Base-by-base conservation (phyloP, 768 basidiomycete genomes). In the Suillus weaverae region DNA sequence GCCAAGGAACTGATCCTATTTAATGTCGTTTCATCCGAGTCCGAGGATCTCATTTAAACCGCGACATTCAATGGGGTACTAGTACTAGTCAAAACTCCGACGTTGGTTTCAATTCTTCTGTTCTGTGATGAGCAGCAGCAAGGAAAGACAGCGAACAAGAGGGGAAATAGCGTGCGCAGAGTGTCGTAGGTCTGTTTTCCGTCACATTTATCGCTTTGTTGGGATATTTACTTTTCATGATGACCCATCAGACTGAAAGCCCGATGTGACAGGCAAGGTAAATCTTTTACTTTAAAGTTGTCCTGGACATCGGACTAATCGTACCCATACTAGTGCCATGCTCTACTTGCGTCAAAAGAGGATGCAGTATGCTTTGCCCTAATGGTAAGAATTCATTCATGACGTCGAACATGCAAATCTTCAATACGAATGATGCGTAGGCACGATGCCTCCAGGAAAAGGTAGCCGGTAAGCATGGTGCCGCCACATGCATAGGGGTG, bases 371-470 rank as follows among this genome's bases (percentile, higher is more conserved):
- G 41, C 63, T 86, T 22, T 85, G 84, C 70, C 84, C 85, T 16
- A 86, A 85, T 67, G 83, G 85, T 83, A 66, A 32, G 75, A 67
- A 43, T 65, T 53, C 20, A 44, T 32, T n/a, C 33, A 44, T 50
- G n/a, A 61, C 35, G 22, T 62, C 13, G 18, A 43, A 33, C 32
- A 43, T 26, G 3, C 26, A 18, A 33, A 16, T 43, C 30, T 48
- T 51, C 14, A 41, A 16, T 41, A 10, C 41, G 60, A 18, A n/a
- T 41, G 44, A 54, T n/a, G 57, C 54, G 41, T 30, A 86, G 84
- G 81, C 26, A 83, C 81, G 16, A 81, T 86, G 53, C 84, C 85
- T 10, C 83, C 83, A 11, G 85, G 85, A 32, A 82, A 85, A 68
- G 85, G 84, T 20, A 84, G 83, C 67, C 81, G 84, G 80, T 82